Percentiles rank a stretch among this genome's conserved stretches.
Conservation (phyloP, 1,284 basidiomycete genomes). For the Wallemia hederae region DNA sequence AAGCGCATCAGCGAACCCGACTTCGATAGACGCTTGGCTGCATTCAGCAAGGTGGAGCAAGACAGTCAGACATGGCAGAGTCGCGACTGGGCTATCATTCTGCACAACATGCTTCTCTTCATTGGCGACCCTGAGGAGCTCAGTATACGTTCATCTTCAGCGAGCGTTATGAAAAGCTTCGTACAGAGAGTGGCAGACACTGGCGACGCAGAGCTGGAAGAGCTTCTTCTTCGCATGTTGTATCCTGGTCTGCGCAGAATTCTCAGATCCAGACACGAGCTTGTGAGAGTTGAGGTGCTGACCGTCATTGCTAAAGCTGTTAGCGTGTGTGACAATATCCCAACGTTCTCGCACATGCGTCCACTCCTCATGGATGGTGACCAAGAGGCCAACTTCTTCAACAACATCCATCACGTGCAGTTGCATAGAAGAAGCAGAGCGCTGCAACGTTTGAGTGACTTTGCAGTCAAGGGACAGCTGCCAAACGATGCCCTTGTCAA, state of each 20-base stretch:
- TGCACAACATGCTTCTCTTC: constrained; percentile 60
- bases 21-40: constrained; percentile 55
- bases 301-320: constrained; percentile 51
- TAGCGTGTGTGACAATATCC: constrained; percentile 30
- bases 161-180: constrained; percentile 46
- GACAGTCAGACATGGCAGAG: constrained; percentile 24
- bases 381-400: constrained; percentile 87
- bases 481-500: constrained; percentile 46
- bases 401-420: constrained; percentile 85
- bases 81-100: constrained; percentile 48
- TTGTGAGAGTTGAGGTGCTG: constrained; percentile 66
- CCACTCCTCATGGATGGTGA: constrained; percentile 64
- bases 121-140: constrained; percentile 74
- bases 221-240: constrained; percentile 33
- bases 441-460: constrained; percentile 52
- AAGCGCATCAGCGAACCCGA: constrained; percentile 72
- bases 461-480: constrained; percentile 37
- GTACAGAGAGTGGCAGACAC: constrained; percentile 26
- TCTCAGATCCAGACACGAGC: constrained; percentile 49
- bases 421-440: constrained; percentile 69
- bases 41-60: constrained; percentile 38
- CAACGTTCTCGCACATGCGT: constrained; percentile 42
- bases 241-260: constrained; percentile 58
- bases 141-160: constrained; percentile 56
- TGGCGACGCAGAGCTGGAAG: constrained; percentile 21